Percentiles rank a stretch among this genome's conserved stretches.
These are phyloP conservation scores for Pugionium cornutum DNA, from an alignment of 345 rosid genomes.

Conservation along the genomic window DNA sequence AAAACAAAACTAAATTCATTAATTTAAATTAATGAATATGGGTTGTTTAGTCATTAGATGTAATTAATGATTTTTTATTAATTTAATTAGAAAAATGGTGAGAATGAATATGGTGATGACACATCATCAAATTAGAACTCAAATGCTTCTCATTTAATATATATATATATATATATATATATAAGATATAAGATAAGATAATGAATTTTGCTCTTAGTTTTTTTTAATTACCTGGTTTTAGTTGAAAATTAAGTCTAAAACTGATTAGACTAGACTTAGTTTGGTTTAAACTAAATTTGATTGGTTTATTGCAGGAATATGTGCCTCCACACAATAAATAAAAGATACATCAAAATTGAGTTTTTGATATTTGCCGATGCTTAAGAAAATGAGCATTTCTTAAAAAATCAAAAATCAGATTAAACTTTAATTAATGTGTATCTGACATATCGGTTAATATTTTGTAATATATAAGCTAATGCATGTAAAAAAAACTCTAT, in stretches of 20 bases:
- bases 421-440: background rate
- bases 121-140: no score
- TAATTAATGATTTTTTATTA: no score
- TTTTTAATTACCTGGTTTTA: no score
- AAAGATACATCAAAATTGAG: constrained; percentile 42
- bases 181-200: no score
- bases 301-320: constrained; percentile 47
- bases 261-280: background rate
- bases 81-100: no score
- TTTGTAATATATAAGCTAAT: background rate
- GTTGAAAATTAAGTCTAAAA: background rate
- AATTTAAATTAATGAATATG: no score
- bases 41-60: no score
- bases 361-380: background rate
- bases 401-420: background rate
- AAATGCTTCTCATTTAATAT: no score
- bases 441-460: background rate
- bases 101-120: no score
- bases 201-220: no score
- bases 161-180: no score
- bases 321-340: constrained; percentile 42
- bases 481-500: background rate
- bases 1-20: no score
- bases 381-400: background rate
- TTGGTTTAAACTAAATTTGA: constrained; percentile 1